These are phyloP conservation scores for Wallacemonas sp. DNA, from an alignment of 208 protist genomes.

Conservation along the genomic window DNA sequence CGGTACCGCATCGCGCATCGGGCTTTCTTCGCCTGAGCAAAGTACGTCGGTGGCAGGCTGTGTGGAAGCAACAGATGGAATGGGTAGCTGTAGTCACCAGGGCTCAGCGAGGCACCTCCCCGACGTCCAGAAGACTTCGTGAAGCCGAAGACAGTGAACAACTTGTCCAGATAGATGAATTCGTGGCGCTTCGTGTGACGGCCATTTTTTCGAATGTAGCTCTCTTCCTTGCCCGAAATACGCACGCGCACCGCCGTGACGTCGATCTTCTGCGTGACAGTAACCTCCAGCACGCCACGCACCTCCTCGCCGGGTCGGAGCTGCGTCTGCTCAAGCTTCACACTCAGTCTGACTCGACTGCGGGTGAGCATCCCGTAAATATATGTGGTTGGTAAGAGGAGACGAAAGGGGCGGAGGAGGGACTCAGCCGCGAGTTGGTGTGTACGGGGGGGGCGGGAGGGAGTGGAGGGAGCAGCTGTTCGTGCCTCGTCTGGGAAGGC, in stretches of 20 bases:
- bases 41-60: conserved; percentile 24
- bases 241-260: conserved; percentile 33
- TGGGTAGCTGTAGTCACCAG: conserved; percentile 35
- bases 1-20: conserved; percentile 22
- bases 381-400: not conserved
- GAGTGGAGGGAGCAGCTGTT: no score
- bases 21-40: conserved; percentile 8
- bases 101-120: conserved; percentile 28
- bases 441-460: no score
- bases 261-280: conserved; percentile 22
- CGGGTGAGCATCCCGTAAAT: not conserved
- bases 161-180: conserved; percentile 30
- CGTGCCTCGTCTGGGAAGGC: not conserved
- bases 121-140: conserved; percentile 30
- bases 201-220: conserved; percentile 8
- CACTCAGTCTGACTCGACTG: not conserved
- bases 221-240: conserved; percentile 25
- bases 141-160: conserved; percentile 47
- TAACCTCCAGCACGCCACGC: conserved; percentile 15
- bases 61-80: conserved; percentile 26
- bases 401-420: no score
- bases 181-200: conserved; percentile 6
- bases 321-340: not conserved
- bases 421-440: no score
- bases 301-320: not conserved